These are phyloP conservation scores for Trichoderma aggressivum DNA, from an alignment of 2,329 filamentous ascomycete genomes.

Conservation along the genomic window DNA sequence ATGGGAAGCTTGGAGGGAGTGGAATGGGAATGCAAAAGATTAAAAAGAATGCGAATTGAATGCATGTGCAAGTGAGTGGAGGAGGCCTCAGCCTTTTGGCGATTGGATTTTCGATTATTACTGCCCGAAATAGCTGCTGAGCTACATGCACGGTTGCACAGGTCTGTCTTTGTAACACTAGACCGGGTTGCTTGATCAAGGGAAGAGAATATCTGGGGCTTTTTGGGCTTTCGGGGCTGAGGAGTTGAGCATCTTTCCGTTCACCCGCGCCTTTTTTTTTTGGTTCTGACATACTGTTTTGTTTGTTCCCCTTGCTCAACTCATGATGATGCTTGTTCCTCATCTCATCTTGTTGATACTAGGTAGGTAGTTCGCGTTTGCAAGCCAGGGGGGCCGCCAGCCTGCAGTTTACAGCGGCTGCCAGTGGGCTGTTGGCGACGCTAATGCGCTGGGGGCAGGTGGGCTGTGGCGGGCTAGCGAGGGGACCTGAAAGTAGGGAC, in stretches of 20 bases:
- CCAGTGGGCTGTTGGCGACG: background rate
- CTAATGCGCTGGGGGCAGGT: conserved; percentile 6
- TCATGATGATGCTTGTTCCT: background rate
- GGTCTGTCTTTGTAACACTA: background rate
- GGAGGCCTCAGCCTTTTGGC: conserved; percentile 6
- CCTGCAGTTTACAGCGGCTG: background rate
- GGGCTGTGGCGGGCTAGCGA: background rate
- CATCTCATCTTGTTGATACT: too few relatives aligned
- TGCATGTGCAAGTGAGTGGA: background rate
- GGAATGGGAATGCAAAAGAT: background rate
- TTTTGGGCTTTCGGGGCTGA: too few relatives aligned
- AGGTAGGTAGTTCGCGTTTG: background rate
- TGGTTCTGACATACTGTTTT: background rate
- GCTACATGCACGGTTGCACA: background rate
- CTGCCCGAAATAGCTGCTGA: background rate
- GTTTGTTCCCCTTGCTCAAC: background rate
- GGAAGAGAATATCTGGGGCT: background rate
- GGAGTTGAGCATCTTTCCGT: background rate
- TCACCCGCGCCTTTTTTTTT: background rate
- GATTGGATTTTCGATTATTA: background rate
- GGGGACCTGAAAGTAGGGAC: background rate
- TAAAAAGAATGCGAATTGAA: background rate
- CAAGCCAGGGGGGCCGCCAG: background rate
- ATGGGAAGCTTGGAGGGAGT: background rate
- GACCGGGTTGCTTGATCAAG: background rate